Conservation (phyloP, 2,329 filamentous ascomycete species). For the Monilinia laxa region DNA sequence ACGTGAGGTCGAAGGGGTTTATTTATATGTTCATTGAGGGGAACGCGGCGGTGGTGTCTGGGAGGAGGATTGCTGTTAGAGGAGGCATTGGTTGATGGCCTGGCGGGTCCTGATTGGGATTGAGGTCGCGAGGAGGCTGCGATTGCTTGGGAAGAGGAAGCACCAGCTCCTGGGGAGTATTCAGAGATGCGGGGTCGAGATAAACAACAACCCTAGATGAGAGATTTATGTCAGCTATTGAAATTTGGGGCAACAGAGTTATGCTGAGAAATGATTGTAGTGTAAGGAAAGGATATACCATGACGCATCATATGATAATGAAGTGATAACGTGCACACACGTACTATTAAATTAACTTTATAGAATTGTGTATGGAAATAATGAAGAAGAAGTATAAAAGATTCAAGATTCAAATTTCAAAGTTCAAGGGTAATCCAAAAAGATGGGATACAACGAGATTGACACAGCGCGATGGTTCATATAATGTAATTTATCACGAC, state of each 20-base stretch:
- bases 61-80: slow-evolving; percentile 24
- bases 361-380: neutral
- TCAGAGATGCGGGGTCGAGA: slow-evolving; percentile 57
- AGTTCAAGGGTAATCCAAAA: neutral
- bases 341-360: slow-evolving; percentile 9
- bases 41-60: slow-evolving; percentile 29
- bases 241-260: neutral
- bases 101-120: slow-evolving; percentile 28
- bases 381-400: neutral
- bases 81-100: slow-evolving; percentile 34
- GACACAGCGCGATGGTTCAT: neutral
- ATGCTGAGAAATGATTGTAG: neutral
- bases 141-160: slow-evolving; percentile 54
- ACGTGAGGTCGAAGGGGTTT: slow-evolving; percentile 64
- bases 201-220: slow-evolving; percentile 59
- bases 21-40: slow-evolving; percentile 66
- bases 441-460: neutral
- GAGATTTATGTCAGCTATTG: neutral
- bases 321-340: slow-evolving; percentile 18
- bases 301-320: slow-evolving; percentile 19
- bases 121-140: slow-evolving; percentile 38
- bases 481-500: neutral
- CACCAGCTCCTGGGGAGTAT: slow-evolving; percentile 43
- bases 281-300: slow-evolving; percentile 21
- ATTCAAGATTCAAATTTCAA: too few species aligned